Conservation (phyloP, 768 basidiomycete genomes). For the Naganishia friedmannii region DNA sequence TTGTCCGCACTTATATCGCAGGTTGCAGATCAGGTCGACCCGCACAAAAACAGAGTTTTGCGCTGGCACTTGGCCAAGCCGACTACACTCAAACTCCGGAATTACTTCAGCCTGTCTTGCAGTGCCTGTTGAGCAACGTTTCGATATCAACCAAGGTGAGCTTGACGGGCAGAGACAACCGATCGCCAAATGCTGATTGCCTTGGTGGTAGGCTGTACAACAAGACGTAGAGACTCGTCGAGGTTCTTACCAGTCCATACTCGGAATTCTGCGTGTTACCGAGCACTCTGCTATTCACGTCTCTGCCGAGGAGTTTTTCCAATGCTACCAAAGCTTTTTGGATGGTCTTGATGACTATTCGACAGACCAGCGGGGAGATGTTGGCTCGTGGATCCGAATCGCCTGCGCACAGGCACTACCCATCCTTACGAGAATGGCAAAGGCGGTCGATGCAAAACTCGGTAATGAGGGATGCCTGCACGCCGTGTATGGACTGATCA, state of each 20-base stretch:
- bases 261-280: background rate
- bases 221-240: slow-evolving; percentile 48
- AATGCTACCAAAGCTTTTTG: slow-evolving; percentile 57
- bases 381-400: slow-evolving; percentile 91
- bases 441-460: background rate
- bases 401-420: slow-evolving; percentile 62
- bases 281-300: background rate
- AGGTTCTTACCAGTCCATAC: slow-evolving; percentile 20
- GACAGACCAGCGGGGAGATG: slow-evolving; percentile 89
- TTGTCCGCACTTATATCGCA: slow-evolving; percentile 26
- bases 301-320: background rate
- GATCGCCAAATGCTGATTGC: background rate
- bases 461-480: slow-evolving; percentile 20
- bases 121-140: slow-evolving; percentile 37
- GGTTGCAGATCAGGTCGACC: slow-evolving; percentile 30
- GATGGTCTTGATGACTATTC: slow-evolving; percentile 84
- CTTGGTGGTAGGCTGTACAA: slow-evolving; percentile 22
- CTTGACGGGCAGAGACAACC: background rate
- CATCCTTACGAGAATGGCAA: background rate
- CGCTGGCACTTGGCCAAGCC: slow-evolving; percentile 40
- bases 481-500: slow-evolving; percentile 65
- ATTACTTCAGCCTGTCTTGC: slow-evolving; percentile 26
- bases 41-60: slow-evolving; percentile 38
- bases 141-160: slow-evolving; percentile 37
- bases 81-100: slow-evolving; percentile 29